Evolutionary conservation across 2,329 filamentous ascomycete genomes (phyloP), one percentile per base, ranked within the genome.

Genomic region (Tolypocladium endophyticum): DNA sequence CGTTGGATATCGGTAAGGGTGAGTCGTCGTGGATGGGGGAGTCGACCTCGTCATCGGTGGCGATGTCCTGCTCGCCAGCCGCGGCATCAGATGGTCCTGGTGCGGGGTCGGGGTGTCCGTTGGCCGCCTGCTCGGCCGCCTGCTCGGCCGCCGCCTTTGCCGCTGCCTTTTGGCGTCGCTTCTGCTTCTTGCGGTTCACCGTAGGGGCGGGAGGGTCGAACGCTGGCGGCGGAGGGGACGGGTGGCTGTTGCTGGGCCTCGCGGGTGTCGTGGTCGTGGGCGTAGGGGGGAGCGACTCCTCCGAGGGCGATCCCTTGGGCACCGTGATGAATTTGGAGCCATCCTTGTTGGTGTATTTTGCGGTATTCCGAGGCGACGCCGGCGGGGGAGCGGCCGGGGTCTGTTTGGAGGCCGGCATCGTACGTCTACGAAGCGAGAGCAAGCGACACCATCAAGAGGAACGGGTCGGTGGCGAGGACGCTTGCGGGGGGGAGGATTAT

Each of bases 141-240:
- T 71, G 66, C 59, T 75, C 72, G 6, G 76, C 76, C 50, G 78
- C 84, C 36, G 83, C 83, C 70, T 87, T 84, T 62, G 87, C 87
- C 38, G 90, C 88, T 39, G 88, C 89, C 75, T 97, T 97, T 70
- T 90, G 88, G 65, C 92, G 85, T 66, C 92, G 86, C 80, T 96
- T 97, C 74, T 94, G 89, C 79, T 97, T 97, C 81, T 97, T 97
- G 71, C 90, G 86, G 76, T 96, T 97, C 57, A 92, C 87, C 11
- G 79, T 70, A 53, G 78, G 78, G 53, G 78, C 75, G 55, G 73
- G 67, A 56, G 62, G 63, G 62, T 74, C 69, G 61, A 61, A 57
- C 55, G 62, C 66, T 61, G 61, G 61, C 60, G 60, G 62, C 62
- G 61, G 70, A 66, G 65, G 47, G 63, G 65, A 63, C 66, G 64